These are phyloP conservation scores for Gonium pectorale DNA, from an alignment of 139 green algal genomes.

Conservation along the genomic window DNA sequence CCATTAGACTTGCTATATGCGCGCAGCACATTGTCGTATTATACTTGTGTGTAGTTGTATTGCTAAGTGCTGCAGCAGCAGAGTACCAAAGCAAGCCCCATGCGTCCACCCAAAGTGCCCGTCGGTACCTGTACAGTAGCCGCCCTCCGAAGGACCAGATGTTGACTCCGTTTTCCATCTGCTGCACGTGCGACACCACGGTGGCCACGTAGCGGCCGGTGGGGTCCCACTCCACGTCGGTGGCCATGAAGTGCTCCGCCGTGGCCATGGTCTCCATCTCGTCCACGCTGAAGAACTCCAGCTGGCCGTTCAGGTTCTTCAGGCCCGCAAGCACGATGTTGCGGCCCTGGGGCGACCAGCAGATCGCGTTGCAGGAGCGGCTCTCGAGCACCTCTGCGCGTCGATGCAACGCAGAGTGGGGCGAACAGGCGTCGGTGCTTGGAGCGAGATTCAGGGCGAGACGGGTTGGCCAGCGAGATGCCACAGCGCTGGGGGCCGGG, in stretches of 20 bases:
- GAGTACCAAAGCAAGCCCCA: neutral
- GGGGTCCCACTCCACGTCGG: constrained; percentile 95
- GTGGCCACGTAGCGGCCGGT: constrained; percentile 94
- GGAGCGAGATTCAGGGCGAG: too few species aligned
- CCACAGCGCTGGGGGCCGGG: too few species aligned
- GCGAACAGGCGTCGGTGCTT: too few species aligned
- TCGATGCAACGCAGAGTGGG: too few species aligned
- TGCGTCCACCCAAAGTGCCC: neutral
- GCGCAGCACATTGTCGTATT: too few species aligned
- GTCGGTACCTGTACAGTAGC: constrained; percentile 82
- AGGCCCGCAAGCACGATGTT: constrained; percentile 95
- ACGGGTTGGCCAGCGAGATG: too few species aligned
- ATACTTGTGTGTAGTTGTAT: too few species aligned
- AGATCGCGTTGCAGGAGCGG: constrained; percentile 86
- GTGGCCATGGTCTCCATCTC: constrained; percentile 89
- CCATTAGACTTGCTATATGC: too few species aligned
- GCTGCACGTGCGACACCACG: constrained; percentile 85
- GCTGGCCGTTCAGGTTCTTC: constrained; percentile 91
- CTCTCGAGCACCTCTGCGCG: constrained; percentile 72
- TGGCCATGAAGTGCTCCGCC: constrained; percentile 98
- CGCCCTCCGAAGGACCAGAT: constrained; percentile 95
- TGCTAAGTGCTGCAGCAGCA: too few species aligned
- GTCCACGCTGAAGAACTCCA: constrained; percentile 98
- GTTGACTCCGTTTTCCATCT: constrained; percentile 98
- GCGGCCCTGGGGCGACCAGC: constrained; percentile 92